phyloP scores from a whole-genome alignment of 2,329 filamentous ascomycete genomes.

The Colletotrichum zoysiae region DNA sequence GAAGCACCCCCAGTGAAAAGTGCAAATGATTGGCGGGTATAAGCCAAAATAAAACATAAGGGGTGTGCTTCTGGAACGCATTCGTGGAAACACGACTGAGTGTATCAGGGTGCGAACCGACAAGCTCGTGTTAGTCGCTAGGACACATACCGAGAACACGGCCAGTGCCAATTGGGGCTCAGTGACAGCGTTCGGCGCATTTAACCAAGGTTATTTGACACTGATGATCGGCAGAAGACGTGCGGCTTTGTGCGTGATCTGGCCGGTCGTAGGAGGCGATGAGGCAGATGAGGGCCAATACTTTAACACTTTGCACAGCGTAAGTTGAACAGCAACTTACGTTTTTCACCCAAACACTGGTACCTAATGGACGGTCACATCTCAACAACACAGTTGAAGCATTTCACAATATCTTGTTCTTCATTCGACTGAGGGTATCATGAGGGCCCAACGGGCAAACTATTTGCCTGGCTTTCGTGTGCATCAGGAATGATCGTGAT shows the following conservation, averaged over 20 bases:
- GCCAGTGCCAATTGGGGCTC: not conserved
- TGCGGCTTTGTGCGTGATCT: not conserved
- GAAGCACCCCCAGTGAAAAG: not conserved
- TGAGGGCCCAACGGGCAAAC: conserved; percentile 33
- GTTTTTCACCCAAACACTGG: too few species aligned
- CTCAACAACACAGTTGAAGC: not conserved
- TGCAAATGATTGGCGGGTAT: not conserved
- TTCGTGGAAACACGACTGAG: conserved; percentile 8
- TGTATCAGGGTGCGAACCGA: conserved; percentile 17
- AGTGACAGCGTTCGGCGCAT: not conserved
- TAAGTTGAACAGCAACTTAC: not conserved
- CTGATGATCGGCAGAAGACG: not conserved
- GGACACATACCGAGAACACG: conserved; percentile 3
- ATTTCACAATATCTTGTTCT: conserved; percentile 28
- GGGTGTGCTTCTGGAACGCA: conserved; percentile 1
- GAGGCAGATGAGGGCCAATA: not conserved
- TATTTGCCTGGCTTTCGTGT: conserved; percentile 29
- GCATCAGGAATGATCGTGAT: conserved; percentile 19
- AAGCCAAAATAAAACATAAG: not conserved
- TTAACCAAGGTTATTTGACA: not conserved
- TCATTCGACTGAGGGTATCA: conserved; percentile 39
- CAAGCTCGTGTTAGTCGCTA: conserved; percentile 5
- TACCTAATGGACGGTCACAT: not conserved
- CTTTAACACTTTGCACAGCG: too few species aligned
- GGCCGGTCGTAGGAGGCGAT: too few species aligned